A percentile compares a stretch with the other conserved stretches of the same genome.
These are phyloP conservation scores for Puccinellia tenuiflora DNA, from an alignment of 176 grass and related monocot genomes.

Conservation along the genomic window DNA sequence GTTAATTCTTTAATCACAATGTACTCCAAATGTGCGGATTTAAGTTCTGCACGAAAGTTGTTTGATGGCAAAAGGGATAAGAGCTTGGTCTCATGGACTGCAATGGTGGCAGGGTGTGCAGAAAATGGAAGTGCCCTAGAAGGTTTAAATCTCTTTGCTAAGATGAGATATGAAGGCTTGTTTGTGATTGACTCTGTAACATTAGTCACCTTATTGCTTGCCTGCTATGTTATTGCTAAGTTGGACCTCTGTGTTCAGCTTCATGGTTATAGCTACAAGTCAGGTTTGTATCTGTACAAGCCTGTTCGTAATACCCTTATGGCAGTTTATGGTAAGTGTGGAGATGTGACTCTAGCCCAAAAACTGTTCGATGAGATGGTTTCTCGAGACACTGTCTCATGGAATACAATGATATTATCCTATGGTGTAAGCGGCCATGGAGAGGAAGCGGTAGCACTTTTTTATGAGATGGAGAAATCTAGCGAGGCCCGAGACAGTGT, in stretches of 20 bases:
- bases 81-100: constrained; percentile 74
- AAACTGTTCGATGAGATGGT: constrained; percentile 65
- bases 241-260: constrained; percentile 52
- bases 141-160: constrained; percentile 50
- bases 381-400: constrained; percentile 40
- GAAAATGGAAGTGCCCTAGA: constrained; percentile 49
- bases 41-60: constrained; percentile 42
- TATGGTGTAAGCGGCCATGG: constrained; percentile 69
- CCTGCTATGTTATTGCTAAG: constrained; percentile 50
- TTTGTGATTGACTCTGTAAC: constrained; percentile 52
- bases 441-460: constrained; percentile 46
- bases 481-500: constrained; percentile 40
- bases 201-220: constrained; percentile 49
- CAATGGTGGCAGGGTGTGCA: constrained; percentile 56
- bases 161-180: constrained; percentile 45
- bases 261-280: constrained; percentile 60
- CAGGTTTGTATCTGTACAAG: constrained; percentile 47
- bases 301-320: constrained; percentile 58
- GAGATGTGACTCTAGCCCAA: constrained; percentile 38
- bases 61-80: constrained; percentile 50
- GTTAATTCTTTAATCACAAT: constrained; percentile 65
- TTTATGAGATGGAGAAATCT: constrained; percentile 49
- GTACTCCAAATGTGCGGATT: constrained; percentile 62
- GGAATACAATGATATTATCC: constrained; percentile 76
- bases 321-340: constrained; percentile 75